Evolutionary conservation across 2,329 filamentous ascomycete species (phyloP).

Genomic region (Teratosphaeria destructans): DNA sequence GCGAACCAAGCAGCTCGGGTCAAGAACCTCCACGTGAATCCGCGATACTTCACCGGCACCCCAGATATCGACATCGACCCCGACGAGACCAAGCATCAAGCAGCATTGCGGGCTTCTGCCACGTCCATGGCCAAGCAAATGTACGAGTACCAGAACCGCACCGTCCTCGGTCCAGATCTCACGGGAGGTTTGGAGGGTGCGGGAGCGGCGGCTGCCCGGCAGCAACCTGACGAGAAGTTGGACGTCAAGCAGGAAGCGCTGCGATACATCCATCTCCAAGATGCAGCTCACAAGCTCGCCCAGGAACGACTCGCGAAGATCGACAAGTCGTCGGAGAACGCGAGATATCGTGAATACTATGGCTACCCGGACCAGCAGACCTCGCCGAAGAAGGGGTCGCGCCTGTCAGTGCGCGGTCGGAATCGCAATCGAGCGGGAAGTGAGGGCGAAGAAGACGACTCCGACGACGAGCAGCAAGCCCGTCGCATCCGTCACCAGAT

Average conservation of each 20-base stretch:
- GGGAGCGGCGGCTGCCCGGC: slow-evolving; percentile 17
- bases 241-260: slow-evolving; percentile 45
- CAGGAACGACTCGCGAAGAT: slow-evolving; percentile 74
- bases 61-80: slow-evolving; percentile 62
- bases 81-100: slow-evolving; percentile 62
- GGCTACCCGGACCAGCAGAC: slow-evolving; percentile 51
- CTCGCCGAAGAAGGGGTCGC: slow-evolving; percentile 22
- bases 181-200: slow-evolving; percentile 10
- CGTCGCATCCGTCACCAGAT: slow-evolving; percentile 67
- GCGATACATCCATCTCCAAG: slow-evolving; percentile 58
- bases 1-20: slow-evolving; percentile 52
- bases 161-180: slow-evolving; percentile 6
- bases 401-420: slow-evolving; percentile 44
- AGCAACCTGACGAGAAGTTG: slow-evolving; percentile 17
- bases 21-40: slow-evolving; percentile 56
- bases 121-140: slow-evolving; percentile 84
- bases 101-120: slow-evolving; percentile 69
- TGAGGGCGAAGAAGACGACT: slow-evolving; percentile 41
- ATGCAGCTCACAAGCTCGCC: slow-evolving; percentile 76
- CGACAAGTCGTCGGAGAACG: slow-evolving; percentile 54
- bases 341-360: slow-evolving; percentile 68
- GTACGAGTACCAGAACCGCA: slow-evolving; percentile 53
- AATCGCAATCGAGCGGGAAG: slow-evolving; percentile 55
- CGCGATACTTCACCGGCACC: slow-evolving; percentile 66
- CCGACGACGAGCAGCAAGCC: slow-evolving; percentile 56